A percentile compares a stretch with the other conserved stretches of the same genome.
These are phyloP conservation scores for Coprinopsis cinerea DNA, from an alignment of 768 basidiomycete species.

Conservation along the genomic window DNA sequence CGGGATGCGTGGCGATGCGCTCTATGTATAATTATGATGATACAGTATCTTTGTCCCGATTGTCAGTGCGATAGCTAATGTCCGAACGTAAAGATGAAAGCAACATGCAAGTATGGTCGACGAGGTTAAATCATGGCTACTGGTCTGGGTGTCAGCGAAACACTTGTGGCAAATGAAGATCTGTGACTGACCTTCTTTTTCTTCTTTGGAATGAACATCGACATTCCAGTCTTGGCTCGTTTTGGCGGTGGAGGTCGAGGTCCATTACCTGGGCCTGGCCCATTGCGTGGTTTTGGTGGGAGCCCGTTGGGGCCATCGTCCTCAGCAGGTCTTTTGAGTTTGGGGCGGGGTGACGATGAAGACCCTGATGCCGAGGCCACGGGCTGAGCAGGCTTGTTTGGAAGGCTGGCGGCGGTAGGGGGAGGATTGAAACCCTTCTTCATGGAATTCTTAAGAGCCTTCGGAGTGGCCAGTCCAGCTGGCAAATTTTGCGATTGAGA, in stretches of 20 bases:
- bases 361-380: too few relatives aligned
- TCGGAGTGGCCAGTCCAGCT: neutral
- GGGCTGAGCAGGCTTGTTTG: neutral
- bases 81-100: neutral
- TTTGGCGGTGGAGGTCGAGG: constrained; percentile 24
- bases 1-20: too few relatives aligned
- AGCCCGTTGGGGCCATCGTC: constrained; percentile 10
- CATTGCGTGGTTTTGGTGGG: constrained; percentile 15
- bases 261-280: neutral
- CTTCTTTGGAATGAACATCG: constrained; percentile 65
- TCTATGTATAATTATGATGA: constrained; percentile 10
- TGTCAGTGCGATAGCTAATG: neutral
- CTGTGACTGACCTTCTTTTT: constrained; percentile 2
- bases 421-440: neutral
- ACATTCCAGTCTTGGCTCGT: constrained; percentile 31
- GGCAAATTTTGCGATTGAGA: neutral
- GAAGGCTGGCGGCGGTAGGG: neutral
- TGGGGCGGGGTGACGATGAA: neutral
- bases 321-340: constrained; percentile 3
- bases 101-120: neutral
- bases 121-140: too few relatives aligned
- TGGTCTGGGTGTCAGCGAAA: neutral
- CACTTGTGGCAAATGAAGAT: too few relatives aligned
- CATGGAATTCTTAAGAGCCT: neutral
- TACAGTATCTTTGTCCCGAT: neutral